phyloP scores from a whole-genome alignment of 306 rosid species.

The Ochetophila trinervis region DNA sequence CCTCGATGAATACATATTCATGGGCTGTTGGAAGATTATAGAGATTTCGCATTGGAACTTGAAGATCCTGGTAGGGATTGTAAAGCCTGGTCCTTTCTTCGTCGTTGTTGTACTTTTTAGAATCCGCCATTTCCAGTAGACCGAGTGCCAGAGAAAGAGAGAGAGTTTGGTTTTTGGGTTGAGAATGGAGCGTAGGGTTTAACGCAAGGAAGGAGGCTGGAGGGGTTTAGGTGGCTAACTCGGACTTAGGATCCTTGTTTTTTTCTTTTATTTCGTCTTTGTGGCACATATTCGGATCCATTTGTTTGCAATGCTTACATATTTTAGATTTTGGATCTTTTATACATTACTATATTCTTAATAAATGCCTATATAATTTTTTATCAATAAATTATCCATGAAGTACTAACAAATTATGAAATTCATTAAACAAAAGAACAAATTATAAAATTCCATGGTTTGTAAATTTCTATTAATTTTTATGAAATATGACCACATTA shows the following conservation, averaged over 20 bases:
- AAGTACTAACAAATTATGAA: too few relatives aligned
- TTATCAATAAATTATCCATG: too few relatives aligned
- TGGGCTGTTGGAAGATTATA: constrained; percentile 68
- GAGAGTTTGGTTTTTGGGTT: not conserved
- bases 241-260: not conserved
- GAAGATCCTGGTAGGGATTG: constrained; percentile 65
- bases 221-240: not conserved
- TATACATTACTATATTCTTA: too few relatives aligned
- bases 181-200: not conserved
- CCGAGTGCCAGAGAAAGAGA: constrained; percentile 1
- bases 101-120: constrained; percentile 11
- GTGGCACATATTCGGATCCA: too few relatives aligned
- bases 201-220: not conserved
- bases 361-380: too few relatives aligned
- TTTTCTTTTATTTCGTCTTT: too few relatives aligned
- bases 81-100: constrained; percentile 40
- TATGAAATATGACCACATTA: too few relatives aligned
- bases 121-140: constrained; percentile 46
- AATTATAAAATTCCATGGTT: too few relatives aligned
- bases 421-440: too few relatives aligned
- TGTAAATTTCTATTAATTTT: too few relatives aligned
- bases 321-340: too few relatives aligned
- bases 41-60: constrained; percentile 51
- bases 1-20: constrained; percentile 59
- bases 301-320: too few relatives aligned